A percentile compares a stretch with the other conserved stretches of the same genome.
Conservation (phyloP, 257 asterid genomes). For the Cordia subcordata region DNA sequence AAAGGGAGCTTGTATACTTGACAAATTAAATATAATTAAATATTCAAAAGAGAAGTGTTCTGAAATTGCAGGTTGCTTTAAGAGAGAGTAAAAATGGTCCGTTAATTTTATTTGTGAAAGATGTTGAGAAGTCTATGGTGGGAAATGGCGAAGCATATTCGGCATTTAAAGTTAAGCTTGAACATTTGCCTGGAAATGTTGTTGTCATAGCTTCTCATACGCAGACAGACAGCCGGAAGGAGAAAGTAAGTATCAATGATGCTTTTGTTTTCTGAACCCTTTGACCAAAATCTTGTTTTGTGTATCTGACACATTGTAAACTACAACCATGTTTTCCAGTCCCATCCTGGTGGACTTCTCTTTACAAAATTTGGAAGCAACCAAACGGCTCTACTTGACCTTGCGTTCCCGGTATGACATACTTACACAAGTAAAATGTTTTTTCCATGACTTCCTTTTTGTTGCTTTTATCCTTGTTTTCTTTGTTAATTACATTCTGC, state of each 20-base stretch:
- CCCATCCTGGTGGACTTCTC: conserved; percentile 79
- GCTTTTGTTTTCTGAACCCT: conserved; percentile 10
- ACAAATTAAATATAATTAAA: neutral
- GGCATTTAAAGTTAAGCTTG: conserved; percentile 66
- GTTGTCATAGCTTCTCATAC: conserved; percentile 79
- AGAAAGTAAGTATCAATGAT: conserved; percentile 56
- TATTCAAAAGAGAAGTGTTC: neutral
- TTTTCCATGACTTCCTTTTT: conserved; percentile 1
- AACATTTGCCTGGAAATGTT: conserved; percentile 63
- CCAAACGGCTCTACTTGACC: conserved; percentile 92
- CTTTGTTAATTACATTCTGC: neutral
- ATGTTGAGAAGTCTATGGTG: conserved; percentile 74
- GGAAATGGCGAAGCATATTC: conserved; percentile 72
- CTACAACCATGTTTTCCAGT: conserved; percentile 34
- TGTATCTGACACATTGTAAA: conserved; percentile 3
- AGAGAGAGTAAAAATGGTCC: conserved; percentile 60
- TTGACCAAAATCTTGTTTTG: neutral
- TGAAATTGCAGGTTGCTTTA: conserved; percentile 50
- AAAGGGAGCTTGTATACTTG: neutral
- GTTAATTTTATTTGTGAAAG: conserved; percentile 72
- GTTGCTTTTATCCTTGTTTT: neutral
- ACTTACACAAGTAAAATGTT: neutral
- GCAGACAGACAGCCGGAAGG: conserved; percentile 81
- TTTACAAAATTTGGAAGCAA: conserved; percentile 85
- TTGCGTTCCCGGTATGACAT: conserved; percentile 76